Evolutionary conservation across 441 rosid species (phyloP).

Genomic region (Eugenia klotzschiana): DNA sequence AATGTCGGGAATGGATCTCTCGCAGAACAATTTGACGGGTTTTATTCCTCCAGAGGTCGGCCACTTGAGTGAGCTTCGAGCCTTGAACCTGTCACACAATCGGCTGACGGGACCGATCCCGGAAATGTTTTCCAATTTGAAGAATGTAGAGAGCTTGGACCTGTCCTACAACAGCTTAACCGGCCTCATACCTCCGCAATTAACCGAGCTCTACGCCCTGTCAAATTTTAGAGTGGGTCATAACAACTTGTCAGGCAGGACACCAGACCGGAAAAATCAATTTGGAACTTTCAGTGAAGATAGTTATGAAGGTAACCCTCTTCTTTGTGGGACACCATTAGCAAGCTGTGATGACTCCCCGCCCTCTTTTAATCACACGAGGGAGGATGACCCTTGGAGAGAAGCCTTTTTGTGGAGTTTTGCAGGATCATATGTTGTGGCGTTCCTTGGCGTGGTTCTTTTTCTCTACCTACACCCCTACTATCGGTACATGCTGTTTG

Average conservation of each 20-base stretch:
- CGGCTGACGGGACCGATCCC: neutral
- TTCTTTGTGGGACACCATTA: neutral
- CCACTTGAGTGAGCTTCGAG: neutral
- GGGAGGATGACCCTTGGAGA: neutral
- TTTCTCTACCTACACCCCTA: neutral
- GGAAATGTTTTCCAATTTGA: neutral
- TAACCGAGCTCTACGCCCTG: neutral
- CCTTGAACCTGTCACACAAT: neutral
- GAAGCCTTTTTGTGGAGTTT: neutral
- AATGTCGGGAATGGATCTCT: neutral
- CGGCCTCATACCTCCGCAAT: neutral
- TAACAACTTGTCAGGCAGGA: neutral
- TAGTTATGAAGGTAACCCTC: neutral
- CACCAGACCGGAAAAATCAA: neutral
- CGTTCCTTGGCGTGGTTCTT: neutral
- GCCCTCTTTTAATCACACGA: neutral
- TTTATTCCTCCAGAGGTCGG: neutral
- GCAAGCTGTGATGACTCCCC: neutral
- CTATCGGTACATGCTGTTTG: fast-evolving
- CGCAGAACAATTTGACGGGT: neutral
- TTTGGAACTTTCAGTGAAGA: neutral
- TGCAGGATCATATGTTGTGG: neutral
- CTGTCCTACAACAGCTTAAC: neutral
- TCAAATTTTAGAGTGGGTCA: neutral
- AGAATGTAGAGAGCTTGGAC: neutral